Base-by-base conservation (phyloP, 2,329 filamentous ascomycete genomes). In the Penicillium sp. region DNA sequence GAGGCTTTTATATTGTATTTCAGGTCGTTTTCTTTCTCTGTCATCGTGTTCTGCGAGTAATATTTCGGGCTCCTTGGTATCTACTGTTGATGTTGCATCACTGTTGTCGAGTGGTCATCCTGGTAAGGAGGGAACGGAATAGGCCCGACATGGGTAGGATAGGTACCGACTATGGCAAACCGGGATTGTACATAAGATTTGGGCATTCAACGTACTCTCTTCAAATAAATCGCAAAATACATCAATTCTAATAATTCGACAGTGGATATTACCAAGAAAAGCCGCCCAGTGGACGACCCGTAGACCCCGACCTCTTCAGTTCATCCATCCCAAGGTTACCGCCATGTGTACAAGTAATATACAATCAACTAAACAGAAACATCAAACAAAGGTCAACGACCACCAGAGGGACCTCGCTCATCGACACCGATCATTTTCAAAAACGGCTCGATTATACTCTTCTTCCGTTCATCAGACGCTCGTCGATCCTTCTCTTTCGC, bases 391-490 rank as follows among this genome's bases (percentile, higher is more conserved):
- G 6, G 56, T 63, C 28, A 66, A 52, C 62, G 62, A 37, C 73
- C 71, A 14, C 74, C 72, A 6, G 72, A 76, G n/a, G 73, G 71
- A 1, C 73, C 74, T 19, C 66, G 61, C 60, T 71, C 71, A 67
- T 77, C 74, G 7, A 75, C 74, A 1, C 69, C 72, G 53, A 73
- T 71, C 53, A 74, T 74, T 51, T 77, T 80, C 60, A 92, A 71
- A 66, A 96, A 96, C 30, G 92, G 78, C 72, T 93, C 90, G 33
- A 96, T 73, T 13, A 93, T 77, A 10, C 83, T 83, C 58, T 83
- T 82, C 79, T 87, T 89, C 72, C 85, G 85, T 59, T 90, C 90
- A 64, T 88, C 87, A 14, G 82, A 75, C 0, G 79, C 76, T 61
- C 82, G 87, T 65, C 79, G 85, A 61, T 90, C 89, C 75, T 85